Evolutionary conservation across 73 alveolate species (phyloP).

Genomic region (Stentor coeruleus): DNA sequence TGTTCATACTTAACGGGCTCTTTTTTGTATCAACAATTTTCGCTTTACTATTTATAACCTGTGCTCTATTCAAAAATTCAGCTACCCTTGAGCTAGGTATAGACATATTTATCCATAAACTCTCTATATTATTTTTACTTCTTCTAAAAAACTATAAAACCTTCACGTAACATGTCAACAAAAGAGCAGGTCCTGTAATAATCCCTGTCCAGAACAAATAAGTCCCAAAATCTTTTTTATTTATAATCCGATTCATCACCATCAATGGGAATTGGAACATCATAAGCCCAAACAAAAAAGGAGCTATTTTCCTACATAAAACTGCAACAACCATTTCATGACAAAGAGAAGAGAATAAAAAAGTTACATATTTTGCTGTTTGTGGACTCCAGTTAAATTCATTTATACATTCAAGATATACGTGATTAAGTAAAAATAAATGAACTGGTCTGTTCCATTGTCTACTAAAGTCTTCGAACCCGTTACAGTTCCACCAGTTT

Average conservation of each 20-base stretch:
- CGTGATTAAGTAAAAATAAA: conserved; percentile 35
- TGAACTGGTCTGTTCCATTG: conserved; percentile 50
- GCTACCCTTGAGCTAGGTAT: not conserved
- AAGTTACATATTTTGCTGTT: conserved; percentile 24
- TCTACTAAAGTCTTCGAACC: conserved; percentile 37
- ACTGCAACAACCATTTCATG: conserved; percentile 30
- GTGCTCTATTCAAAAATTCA: not conserved
- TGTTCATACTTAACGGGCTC: not conserved
- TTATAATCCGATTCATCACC: not conserved
- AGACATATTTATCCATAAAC: not conserved
- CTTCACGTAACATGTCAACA: too few species aligned
- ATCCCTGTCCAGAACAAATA: not conserved
- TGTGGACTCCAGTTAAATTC: conserved; percentile 15
- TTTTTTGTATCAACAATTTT: not conserved
- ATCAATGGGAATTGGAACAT: conserved; percentile 25
- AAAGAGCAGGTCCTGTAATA: not conserved
- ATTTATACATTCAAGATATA: conserved; percentile 33
- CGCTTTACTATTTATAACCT: not conserved
- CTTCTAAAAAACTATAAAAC: too few species aligned
- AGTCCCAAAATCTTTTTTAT: conserved; percentile 23
- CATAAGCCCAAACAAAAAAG: conserved; percentile 28
- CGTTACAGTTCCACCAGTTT: conserved; percentile 41
- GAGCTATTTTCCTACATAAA: not conserved
- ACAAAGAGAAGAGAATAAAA: conserved; percentile 22
- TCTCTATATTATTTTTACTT: too few species aligned